phyloP scores from a whole-genome alignment of 2,329 filamentous ascomycete genomes.

The Ascochyta lentis region DNA sequence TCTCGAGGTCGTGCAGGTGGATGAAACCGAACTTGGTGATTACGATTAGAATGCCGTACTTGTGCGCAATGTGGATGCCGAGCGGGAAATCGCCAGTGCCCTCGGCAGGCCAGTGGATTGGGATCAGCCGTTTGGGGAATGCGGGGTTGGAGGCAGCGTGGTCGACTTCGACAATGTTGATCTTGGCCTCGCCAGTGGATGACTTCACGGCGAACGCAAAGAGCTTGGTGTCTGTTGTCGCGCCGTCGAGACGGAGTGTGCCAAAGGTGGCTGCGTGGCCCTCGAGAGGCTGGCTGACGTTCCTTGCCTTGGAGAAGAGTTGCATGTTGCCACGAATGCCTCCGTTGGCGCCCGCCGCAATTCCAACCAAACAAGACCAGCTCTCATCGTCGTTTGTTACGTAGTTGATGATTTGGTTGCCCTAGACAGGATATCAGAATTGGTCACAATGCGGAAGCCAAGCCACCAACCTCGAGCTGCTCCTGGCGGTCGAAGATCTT shows the following conservation, averaged over 20 bases:
- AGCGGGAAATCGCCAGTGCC: constrained; percentile 97
- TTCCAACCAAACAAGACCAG: constrained; percentile 98
- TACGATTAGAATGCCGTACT: constrained; percentile 96
- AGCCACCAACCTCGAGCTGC: constrained; percentile 75
- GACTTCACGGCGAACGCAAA: constrained; percentile 96
- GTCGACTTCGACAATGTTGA: constrained; percentile 97
- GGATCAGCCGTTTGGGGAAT: constrained; percentile 95
- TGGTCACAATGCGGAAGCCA: neutral
- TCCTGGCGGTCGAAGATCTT: constrained; percentile 95
- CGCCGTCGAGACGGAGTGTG: constrained; percentile 85
- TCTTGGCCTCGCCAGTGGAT: constrained; percentile 80
- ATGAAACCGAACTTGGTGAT: constrained; percentile 99
- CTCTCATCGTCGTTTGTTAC: constrained; percentile 93
- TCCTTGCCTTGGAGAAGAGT: constrained; percentile 92
- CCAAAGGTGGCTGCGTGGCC: constrained; percentile 96
- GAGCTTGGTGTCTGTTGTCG: constrained; percentile 87
- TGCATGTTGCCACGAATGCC: constrained; percentile 97
- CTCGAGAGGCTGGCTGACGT: constrained; percentile 97
- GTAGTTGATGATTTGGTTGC: constrained; percentile 99
- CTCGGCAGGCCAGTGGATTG: constrained; percentile 96
- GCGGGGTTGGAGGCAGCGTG: constrained; percentile 86
- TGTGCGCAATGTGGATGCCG: constrained; percentile 94
- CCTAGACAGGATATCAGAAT: constrained; percentile 57
- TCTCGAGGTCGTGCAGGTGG: constrained; percentile 97
- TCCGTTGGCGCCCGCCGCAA: constrained; percentile 89